Evolutionary conservation across 768 basidiomycete genomes (phyloP).

Genomic region (Russula sp.): DNA sequence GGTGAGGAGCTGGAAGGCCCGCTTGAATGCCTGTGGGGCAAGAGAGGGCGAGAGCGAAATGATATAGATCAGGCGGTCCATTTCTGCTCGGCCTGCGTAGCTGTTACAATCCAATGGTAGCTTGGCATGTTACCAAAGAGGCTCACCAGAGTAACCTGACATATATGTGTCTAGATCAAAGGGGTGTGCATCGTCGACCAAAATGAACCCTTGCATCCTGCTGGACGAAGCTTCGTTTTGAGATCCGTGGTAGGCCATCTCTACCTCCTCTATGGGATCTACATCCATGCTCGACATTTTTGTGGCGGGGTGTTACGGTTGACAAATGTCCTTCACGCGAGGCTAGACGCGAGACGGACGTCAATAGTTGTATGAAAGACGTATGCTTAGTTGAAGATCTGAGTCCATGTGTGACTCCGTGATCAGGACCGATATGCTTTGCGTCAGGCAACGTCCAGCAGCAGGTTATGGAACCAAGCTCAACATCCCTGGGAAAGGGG

Average conservation of each 20-base stretch:
- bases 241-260: conserved; percentile 15
- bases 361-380: conserved; percentile 4
- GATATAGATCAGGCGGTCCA: conserved; percentile 71
- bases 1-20: conserved; percentile 57
- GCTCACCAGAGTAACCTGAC: conserved; percentile 68
- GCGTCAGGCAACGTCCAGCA: neutral
- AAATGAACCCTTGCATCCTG: conserved; percentile 10
- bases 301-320: neutral
- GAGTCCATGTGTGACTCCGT: neutral
- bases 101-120: conserved; percentile 9
- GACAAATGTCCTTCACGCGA: neutral
- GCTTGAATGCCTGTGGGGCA: conserved; percentile 67
- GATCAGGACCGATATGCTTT: neutral
- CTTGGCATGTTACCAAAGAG: conserved; percentile 7
- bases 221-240: conserved; percentile 22
- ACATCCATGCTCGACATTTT: conserved; percentile 30
- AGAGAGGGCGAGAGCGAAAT: conserved; percentile 61
- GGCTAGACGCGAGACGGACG: neutral
- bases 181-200: conserved; percentile 74
- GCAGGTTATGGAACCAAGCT: neutral
- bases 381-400: neutral
- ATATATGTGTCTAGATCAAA: conserved; percentile 85
- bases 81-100: conserved; percentile 62
- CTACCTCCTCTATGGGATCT: conserved; percentile 25
- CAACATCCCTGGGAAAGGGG: neutral